phyloP scores from a whole-genome alignment of 306 rosid genomes.

The Cicer cuneatum region DNA sequence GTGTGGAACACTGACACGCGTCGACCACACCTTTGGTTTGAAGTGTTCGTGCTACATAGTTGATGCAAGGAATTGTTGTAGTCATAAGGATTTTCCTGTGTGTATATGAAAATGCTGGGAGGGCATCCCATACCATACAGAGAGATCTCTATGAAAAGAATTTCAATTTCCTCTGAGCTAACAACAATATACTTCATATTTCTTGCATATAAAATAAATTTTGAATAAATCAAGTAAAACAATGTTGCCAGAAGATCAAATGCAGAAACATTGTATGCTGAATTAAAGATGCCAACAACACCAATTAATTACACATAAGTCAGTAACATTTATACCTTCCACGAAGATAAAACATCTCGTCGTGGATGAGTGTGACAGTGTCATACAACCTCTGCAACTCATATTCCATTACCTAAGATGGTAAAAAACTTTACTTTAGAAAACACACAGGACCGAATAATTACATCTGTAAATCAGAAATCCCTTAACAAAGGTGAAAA shows the following conservation, averaged over 20 bases:
- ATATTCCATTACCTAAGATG: slow-evolving; percentile 71
- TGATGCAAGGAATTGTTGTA: not conserved
- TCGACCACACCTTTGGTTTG: too few species aligned
- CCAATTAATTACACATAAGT: too few species aligned
- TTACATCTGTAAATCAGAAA: slow-evolving; percentile 15
- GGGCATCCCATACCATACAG: not conserved
- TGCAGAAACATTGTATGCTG: not conserved
- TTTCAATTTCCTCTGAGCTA: slow-evolving; percentile 17
- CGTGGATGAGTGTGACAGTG: slow-evolving; percentile 66
- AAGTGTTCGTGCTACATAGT: too few species aligned
- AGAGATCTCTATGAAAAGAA: not conserved
- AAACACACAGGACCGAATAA: not conserved
- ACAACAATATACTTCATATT: not conserved
- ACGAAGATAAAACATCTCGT: slow-evolving; percentile 94
- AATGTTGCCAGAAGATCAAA: slow-evolving; percentile 10
- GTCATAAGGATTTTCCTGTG: not conserved
- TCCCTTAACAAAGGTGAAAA: not conserved
- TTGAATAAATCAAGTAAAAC: not conserved
- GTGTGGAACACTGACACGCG: too few species aligned
- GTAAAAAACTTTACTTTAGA: slow-evolving; percentile 38
- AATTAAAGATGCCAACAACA: slow-evolving; percentile 34
- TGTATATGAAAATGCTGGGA: not conserved
- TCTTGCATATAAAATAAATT: slow-evolving; percentile 3
- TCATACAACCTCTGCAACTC: slow-evolving; percentile 72
- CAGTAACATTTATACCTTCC: slow-evolving; percentile 64